phyloP scores from a whole-genome alignment of 148 eudicot genomes.

The Dianthus caryophyllus region DNA sequence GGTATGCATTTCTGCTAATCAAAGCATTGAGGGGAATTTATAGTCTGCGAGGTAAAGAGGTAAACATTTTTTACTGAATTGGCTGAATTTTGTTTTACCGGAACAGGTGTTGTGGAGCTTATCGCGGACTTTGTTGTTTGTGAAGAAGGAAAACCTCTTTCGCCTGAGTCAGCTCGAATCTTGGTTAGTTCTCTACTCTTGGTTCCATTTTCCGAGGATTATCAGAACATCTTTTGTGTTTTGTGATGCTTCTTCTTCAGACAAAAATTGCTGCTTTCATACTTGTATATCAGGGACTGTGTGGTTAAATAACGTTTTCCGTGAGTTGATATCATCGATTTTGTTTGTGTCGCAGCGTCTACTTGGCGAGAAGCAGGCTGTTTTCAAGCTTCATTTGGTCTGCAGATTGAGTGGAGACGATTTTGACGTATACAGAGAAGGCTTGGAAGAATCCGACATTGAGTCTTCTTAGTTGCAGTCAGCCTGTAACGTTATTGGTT shows the following conservation, averaged over 20 bases:
- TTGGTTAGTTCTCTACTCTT: slow-evolving; percentile 46
- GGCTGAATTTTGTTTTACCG: slow-evolving; percentile 17
- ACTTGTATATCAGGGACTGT: too few species aligned
- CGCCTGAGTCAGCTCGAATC: slow-evolving; percentile 86
- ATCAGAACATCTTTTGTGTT: background rate
- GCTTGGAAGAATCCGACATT: slow-evolving; percentile 67
- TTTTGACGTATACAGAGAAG: slow-evolving; percentile 68
- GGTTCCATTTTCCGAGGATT: background rate
- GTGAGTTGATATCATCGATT: too few species aligned
- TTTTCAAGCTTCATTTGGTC: slow-evolving; percentile 62
- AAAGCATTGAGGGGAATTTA: background rate
- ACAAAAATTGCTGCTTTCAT: too few species aligned
- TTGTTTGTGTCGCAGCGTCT: slow-evolving; percentile 50
- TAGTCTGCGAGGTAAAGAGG: background rate
- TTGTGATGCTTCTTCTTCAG: background rate
- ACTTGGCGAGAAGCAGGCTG: slow-evolving; percentile 71
- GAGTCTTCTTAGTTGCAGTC: slow-evolving; percentile 47
- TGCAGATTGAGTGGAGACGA: slow-evolving; percentile 75
- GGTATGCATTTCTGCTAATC: slow-evolving; percentile 31
- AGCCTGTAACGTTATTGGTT: too few species aligned
- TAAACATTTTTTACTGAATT: background rate
- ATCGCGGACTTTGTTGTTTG: slow-evolving; percentile 81
- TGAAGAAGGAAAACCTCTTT: slow-evolving; percentile 80
- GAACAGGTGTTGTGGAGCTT: slow-evolving; percentile 80
- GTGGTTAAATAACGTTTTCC: too few species aligned